Evolutionary conservation across 2,329 filamentous ascomycete species (phyloP), one percentile per base, ranked within the genome.

Genomic region (Colletotrichum shisoi): DNA sequence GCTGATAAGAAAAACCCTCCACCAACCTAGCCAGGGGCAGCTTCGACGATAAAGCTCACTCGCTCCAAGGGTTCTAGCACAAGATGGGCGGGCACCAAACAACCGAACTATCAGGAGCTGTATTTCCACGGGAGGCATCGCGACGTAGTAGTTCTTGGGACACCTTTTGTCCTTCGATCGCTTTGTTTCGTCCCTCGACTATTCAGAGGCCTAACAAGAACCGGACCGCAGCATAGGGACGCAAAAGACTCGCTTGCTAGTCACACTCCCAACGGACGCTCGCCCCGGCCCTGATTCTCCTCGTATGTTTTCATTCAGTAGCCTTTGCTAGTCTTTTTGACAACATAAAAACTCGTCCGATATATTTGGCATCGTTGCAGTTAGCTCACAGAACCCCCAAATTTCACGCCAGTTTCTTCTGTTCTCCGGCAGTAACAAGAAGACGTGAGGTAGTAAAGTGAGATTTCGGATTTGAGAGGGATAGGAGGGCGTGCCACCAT

Each of bases 41-140:
- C 65, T 68, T 53, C 27, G 48, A 68, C 49, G 56, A 52, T 65
- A 68, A 68, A 68, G 61, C 65, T 68, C 61, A 34, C 31, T 31
- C 31, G 9, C 37, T 57, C 24, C 53, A 63, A 58, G 34, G n/a
- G 37, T 63, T 57, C 60, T 54, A 60, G 49, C 52, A 52, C 51
- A 57, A 34, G 7, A 31, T 31, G 27, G 6, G 21, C 19, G 34
- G 54, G 19, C 37, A 59, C 56, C 56, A 46, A n/a, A 5, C n/a
- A 51, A 8, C 21, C 45, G 34, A 51, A n/a, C 21, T 4, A 49
- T 21, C 31, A 24, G 42, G 37, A 58, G 19, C 44, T 27, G 46
- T 31, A 39, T 24, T 37, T 17, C 19, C 42, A 11, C n/a, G 21
- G 42, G 42, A 31, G n/a, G 3, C 37, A n/a, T 57, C n/a, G 7